These are phyloP conservation scores for Fusarium napiforme DNA, from an alignment of 2,329 filamentous ascomycete genomes.

Conservation along the genomic window DNA sequence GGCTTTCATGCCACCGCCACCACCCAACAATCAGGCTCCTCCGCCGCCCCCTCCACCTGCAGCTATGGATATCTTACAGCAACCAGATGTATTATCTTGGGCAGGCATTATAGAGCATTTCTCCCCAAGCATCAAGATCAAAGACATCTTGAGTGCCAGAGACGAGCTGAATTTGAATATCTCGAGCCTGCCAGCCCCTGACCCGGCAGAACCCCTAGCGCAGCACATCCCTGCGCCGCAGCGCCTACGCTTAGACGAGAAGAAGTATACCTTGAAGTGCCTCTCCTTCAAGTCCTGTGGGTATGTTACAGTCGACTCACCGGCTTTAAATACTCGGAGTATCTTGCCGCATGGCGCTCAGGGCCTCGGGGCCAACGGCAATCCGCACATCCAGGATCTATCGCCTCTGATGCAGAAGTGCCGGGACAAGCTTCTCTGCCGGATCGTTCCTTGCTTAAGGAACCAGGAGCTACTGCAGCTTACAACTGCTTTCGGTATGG, in stretches of 20 bases:
- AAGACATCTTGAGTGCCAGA: slow-evolving; percentile 28
- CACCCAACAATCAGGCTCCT: slow-evolving; percentile 1
- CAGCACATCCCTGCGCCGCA: slow-evolving; percentile 40
- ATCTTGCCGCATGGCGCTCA: slow-evolving; percentile 46
- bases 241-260: slow-evolving; percentile 43
- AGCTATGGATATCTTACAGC: slow-evolving; percentile 30
- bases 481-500: slow-evolving; percentile 48
- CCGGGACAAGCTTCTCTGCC: slow-evolving; percentile 51
- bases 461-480: slow-evolving; percentile 47
- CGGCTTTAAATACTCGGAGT: slow-evolving; percentile 51
- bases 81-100: slow-evolving; percentile 53
- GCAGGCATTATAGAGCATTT: slow-evolving; percentile 56
- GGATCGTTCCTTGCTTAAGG: slow-evolving; percentile 47
- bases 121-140: slow-evolving; percentile 51
- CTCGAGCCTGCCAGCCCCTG: neutral
- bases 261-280: slow-evolving; percentile 47
- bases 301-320: slow-evolving; percentile 60
- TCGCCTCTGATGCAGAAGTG: slow-evolving; percentile 50
- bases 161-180: slow-evolving; percentile 1
- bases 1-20: neutral
- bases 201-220: slow-evolving; percentile 17
- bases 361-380: slow-evolving; percentile 36
- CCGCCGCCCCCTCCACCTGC: neutral
- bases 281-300: slow-evolving; percentile 71
- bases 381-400: slow-evolving; percentile 41